Conservation (phyloP, 768 basidiomycete genomes). For the Paxillus ammoniavirescens region DNA sequence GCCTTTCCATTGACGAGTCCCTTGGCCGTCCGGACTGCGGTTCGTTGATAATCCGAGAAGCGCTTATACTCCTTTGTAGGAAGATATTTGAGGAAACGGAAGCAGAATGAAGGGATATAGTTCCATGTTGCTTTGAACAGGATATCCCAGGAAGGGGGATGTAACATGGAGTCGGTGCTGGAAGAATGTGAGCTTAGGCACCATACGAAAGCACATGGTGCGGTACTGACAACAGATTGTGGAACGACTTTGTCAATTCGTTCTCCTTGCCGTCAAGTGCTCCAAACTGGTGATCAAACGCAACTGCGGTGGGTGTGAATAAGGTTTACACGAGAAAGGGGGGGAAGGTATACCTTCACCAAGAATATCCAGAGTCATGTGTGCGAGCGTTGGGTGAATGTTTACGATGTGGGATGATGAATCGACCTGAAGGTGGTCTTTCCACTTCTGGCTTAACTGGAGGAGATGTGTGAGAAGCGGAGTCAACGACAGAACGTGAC, state of each 20-base stretch:
- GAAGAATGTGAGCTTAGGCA: not conserved
- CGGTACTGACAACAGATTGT: conserved; percentile 14
- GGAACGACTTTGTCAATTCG: conserved; percentile 15
- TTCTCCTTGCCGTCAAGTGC: conserved; percentile 13
- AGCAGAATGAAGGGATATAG: conserved; percentile 24
- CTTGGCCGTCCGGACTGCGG: conserved; percentile 22
- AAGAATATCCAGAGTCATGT: conserved; percentile 28
- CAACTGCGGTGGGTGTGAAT: conserved; percentile 8
- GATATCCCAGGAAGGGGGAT: conserved; percentile 18
- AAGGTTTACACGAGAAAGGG: not conserved
- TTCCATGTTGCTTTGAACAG: conserved; percentile 29
- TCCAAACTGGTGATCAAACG: conserved; percentile 24
- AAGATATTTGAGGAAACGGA: conserved; percentile 26
- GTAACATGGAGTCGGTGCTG: conserved; percentile 24
- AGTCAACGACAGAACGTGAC: not conserved
- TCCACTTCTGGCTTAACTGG: conserved; percentile 23
- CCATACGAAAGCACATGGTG: not conserved
- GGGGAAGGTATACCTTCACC: conserved; percentile 19
- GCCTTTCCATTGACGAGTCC: conserved; percentile 22
- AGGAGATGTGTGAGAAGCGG: not conserved
- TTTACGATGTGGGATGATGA: conserved; percentile 14
- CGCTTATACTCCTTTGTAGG: conserved; percentile 29
- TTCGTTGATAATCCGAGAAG: conserved; percentile 23
- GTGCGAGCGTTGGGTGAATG: conserved; percentile 18
- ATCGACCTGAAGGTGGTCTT: conserved; percentile 15